These are phyloP conservation scores for Immersiporthe knoxdaviesiana DNA, from an alignment of 2,329 filamentous ascomycete genomes.

Conservation along the genomic window DNA sequence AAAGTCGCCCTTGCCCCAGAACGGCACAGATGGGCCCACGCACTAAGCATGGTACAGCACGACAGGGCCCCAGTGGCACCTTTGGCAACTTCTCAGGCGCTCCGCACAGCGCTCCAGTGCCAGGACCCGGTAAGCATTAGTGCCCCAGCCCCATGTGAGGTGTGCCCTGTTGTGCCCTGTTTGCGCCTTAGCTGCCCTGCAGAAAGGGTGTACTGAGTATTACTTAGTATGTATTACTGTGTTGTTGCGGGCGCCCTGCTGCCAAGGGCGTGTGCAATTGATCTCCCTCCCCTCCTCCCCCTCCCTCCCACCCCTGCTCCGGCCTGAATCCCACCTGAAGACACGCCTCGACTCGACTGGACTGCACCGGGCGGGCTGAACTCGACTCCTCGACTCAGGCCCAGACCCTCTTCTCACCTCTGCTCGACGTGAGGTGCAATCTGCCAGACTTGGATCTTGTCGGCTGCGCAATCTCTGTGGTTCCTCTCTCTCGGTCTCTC, in stretches of 20 bases:
- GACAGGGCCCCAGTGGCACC: not conserved
- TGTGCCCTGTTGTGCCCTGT: conserved; percentile 3
- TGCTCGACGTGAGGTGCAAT: conserved; percentile 1
- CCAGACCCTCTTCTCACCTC: not conserved
- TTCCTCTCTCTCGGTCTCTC: not conserved
- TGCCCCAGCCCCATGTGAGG: conserved; percentile 3
- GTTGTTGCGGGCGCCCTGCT: not conserved
- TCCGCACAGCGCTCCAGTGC: not conserved
- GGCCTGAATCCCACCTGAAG: conserved; percentile 10
- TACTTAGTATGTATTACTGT: not conserved
- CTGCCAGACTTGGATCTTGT: not conserved
- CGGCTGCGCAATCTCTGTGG: conserved; percentile 1
- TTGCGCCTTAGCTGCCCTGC: not conserved
- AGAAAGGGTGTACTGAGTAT: too few species aligned
- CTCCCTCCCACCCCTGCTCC: not conserved
- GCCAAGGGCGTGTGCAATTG: not conserved
- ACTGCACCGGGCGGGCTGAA: not conserved
- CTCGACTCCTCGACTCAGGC: not conserved
- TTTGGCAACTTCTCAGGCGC: not conserved
- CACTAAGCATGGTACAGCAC: not conserved
- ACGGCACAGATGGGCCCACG: not conserved
- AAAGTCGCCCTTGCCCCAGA: not conserved
- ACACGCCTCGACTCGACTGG: not conserved
- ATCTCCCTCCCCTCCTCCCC: not conserved
- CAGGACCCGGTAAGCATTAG: conserved; percentile 5